These are phyloP conservation scores for Metarhizium robertsii DNA, from an alignment of 2,329 filamentous ascomycete species.

Conservation along the genomic window DNA sequence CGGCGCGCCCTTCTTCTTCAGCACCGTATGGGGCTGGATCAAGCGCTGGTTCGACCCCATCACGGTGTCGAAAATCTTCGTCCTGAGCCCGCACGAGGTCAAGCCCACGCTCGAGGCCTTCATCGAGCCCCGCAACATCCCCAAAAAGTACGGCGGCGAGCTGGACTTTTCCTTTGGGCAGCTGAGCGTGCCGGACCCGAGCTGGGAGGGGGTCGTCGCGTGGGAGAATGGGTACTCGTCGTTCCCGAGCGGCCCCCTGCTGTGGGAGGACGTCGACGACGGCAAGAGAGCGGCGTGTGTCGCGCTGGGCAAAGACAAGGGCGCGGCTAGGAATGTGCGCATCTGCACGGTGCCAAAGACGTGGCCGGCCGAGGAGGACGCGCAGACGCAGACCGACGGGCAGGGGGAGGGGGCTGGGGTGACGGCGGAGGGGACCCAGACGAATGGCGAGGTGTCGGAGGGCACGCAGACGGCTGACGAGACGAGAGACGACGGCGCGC, in stretches of 20 bases:
- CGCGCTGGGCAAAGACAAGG: slow-evolving; percentile 38
- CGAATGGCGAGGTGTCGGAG: slow-evolving; percentile 20
- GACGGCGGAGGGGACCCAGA: slow-evolving; percentile 11
- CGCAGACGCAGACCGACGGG: slow-evolving; percentile 2
- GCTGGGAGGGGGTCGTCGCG: slow-evolving; percentile 36
- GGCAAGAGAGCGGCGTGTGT: slow-evolving; percentile 41
- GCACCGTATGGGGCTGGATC: slow-evolving; percentile 89
- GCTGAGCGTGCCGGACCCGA: slow-evolving; percentile 61
- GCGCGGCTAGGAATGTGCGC: slow-evolving; percentile 33
- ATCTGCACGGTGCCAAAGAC: slow-evolving; percentile 42
- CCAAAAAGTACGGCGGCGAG: slow-evolving; percentile 80
- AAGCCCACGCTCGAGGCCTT: slow-evolving; percentile 68
- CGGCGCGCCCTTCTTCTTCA: slow-evolving; percentile 83
- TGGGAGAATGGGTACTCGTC: slow-evolving; percentile 44
- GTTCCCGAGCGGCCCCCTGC: slow-evolving; percentile 48
- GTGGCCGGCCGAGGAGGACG: slow-evolving; percentile 12
- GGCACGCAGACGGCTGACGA: neutral
- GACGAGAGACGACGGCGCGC: slow-evolving; percentile 15
- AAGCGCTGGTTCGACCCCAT: slow-evolving; percentile 94
- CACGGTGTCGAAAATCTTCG: slow-evolving; percentile 93
- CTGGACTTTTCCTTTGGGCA: slow-evolving; percentile 77
- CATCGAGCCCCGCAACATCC: slow-evolving; percentile 75
- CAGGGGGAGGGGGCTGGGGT: neutral
- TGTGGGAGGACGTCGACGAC: slow-evolving; percentile 41
- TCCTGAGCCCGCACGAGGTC: slow-evolving; percentile 65